Evolutionary conservation across 2,329 filamentous ascomycete genomes (phyloP).

Genomic region (Plectosphaerella cucumerina): DNA sequence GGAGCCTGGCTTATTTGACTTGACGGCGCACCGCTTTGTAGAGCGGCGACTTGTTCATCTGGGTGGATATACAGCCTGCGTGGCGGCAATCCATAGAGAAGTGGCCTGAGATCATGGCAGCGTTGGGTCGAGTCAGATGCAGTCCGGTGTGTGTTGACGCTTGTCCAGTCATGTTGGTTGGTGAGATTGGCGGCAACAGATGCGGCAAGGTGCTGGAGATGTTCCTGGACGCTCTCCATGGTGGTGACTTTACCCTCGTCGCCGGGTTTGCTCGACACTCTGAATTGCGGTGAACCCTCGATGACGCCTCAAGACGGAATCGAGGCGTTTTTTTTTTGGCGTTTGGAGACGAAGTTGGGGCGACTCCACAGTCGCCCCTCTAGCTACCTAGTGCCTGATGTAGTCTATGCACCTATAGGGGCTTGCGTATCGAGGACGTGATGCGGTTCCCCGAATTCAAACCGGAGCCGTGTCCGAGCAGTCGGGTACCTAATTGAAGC

Average conservation of each 20-base stretch:
- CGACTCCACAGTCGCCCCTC: no score
- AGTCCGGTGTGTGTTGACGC: slow-evolving; percentile 49
- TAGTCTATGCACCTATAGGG: no score
- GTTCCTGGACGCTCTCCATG: neutral
- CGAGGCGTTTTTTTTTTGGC: no score
- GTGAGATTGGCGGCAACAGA: slow-evolving; percentile 67
- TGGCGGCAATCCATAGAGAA: slow-evolving; percentile 71
- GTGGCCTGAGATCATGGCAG: slow-evolving; percentile 36
- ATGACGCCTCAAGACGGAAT: no score
- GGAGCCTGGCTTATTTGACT: slow-evolving; percentile 42
- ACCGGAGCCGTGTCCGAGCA: no score
- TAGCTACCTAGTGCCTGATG: no score
- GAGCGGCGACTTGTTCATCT: slow-evolving; percentile 72
- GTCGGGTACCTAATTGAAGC: no score
- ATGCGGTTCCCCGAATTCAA: no score
- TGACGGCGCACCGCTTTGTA: slow-evolving; percentile 53
- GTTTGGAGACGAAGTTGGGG: no score
- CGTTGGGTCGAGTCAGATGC: slow-evolving; percentile 10
- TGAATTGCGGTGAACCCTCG: no score
- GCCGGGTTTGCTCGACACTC: no score
- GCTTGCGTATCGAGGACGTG: no score
- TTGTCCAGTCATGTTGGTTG: slow-evolving; percentile 72
- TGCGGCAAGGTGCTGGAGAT: slow-evolving; percentile 19
- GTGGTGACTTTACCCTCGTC: neutral
- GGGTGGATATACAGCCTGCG: slow-evolving; percentile 73